These are phyloP conservation scores for Saturnispora saitoi DNA, from an alignment of 805 yeast species.

Conservation along the genomic window DNA sequence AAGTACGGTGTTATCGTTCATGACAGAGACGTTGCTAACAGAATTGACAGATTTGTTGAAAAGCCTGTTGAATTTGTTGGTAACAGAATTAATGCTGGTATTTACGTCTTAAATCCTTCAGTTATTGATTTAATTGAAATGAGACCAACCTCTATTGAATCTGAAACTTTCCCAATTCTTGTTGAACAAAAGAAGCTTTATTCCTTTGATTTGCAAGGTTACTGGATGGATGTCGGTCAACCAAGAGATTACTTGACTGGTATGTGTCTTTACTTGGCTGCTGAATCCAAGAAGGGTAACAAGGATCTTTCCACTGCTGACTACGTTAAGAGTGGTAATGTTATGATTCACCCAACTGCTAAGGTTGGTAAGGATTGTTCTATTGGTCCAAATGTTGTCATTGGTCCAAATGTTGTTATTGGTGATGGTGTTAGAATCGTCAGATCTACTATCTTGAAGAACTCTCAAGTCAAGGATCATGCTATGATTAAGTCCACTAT, in stretches of 20 bases:
- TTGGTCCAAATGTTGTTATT: conserved; percentile 91
- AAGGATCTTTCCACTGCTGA: conserved; percentile 51
- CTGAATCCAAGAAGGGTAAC: conserved; percentile 75
- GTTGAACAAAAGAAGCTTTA: conserved; percentile 83
- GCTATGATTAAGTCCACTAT: conserved; percentile 97
- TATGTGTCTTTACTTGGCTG: conserved; percentile 81
- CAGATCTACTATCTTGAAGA: conserved; percentile 85
- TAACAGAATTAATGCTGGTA: conserved; percentile 99
- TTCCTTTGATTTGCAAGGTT: conserved; percentile 97
- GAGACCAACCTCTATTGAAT: conserved; percentile 98
- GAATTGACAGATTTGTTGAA: conserved; percentile 97
- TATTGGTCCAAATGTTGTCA: conserved; percentile 96
- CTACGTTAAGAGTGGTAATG: conserved; percentile 84
- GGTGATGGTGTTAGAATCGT: conserved; percentile 99
- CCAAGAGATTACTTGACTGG: conserved; percentile 99
- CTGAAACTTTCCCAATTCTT: conserved; percentile 97
- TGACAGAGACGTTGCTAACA: conserved; percentile 88
- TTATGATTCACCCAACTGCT: conserved; percentile 90
- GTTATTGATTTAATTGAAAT: conserved; percentile 94
- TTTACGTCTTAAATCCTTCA: conserved; percentile 94
- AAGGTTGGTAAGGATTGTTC: conserved; percentile 86
- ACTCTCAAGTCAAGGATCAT: conserved; percentile 91
- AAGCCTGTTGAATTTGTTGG: conserved; percentile 99
- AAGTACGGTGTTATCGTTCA: conserved; percentile 99
- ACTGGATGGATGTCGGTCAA: conserved; percentile 99